Base-by-base conservation (phyloP, 2,329 filamentous ascomycete genomes). In the Monosporascus sp. region DNA sequence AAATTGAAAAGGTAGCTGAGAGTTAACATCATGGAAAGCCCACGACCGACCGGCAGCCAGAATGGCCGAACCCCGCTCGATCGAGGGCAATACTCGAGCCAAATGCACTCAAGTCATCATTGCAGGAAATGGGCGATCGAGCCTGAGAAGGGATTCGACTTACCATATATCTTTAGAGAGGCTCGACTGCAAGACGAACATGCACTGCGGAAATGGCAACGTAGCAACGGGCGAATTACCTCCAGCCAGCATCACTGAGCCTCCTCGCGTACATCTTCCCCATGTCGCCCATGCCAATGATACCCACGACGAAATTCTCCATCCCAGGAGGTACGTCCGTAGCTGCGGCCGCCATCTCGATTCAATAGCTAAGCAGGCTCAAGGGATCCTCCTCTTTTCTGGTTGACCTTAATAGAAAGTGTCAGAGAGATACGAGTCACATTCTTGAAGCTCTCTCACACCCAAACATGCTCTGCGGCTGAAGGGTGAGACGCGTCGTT, bases 101-200 rank as follows among this genome's bases (percentile, higher is more conserved):
- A 97, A 97, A 97, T 97, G 93, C 93, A 92, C 93, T 97, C 93
- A 93, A 91, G 93, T 97, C 93, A 97, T 97, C 93, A 95, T 91
- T 71, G 71, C 71, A 71, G 66, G 66, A 59, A 73, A 65, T 16
- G 52, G 50, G 51, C 27, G 46, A 20, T 49, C 22, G 20, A 36
- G 52, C 45, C 48, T 48, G 54, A 34, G 52, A 57, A 34, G 53
- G 40, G 48, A 56, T 45, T 48, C 9, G 43, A 68, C 75, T 73
- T 72, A 77, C 74, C 69, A 70, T 65, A 58, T n/a, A 53, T 20
- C 47, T 31, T 19, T 57, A 63, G 43, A 48, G 56, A 64, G 61
- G 59, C 59, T 61, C 54, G 59, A 57, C 46, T 43, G 48, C 34
- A 44, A 22, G n/a, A 45, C 40, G 43, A 51, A 24, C 14, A 20